These are phyloP conservation scores for Cystobasidiaceae sp. DNA, from an alignment of 1,284 basidiomycete genomes.

Conservation along the genomic window DNA sequence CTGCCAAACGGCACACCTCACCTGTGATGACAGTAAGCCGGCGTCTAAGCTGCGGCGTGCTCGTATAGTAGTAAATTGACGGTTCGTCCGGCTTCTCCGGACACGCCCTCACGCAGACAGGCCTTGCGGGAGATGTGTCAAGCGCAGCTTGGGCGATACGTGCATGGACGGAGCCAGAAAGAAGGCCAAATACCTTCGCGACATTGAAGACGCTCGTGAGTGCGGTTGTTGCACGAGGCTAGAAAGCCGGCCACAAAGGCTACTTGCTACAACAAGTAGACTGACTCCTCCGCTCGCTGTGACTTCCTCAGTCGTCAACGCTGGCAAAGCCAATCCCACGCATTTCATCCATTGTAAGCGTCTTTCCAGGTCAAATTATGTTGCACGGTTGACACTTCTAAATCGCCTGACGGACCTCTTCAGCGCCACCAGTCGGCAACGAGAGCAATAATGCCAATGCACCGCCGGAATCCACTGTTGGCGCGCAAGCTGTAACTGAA, in stretches of 20 bases:
- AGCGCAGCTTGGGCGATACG: slow-evolving; percentile 80
- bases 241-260: no score
- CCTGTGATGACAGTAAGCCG: slow-evolving; percentile 84
- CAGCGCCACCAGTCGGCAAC: neutral
- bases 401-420: neutral
- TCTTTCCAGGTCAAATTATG: no score
- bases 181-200: slow-evolving; percentile 93
- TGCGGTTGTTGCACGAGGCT: no score
- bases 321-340: slow-evolving; percentile 32
- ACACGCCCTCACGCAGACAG: slow-evolving; percentile 58
- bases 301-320: slow-evolving; percentile 34
- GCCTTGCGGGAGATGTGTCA: slow-evolving; percentile 89
- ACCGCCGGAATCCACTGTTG: neutral
- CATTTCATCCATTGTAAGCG: slow-evolving; percentile 20
- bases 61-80: neutral
- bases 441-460: neutral
- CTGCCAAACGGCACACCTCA: slow-evolving; percentile 90
- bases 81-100: no score
- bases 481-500: neutral
- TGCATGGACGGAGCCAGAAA: slow-evolving; percentile 94
- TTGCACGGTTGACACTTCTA: neutral
- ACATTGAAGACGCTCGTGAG: slow-evolving; percentile 64
- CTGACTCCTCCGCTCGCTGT: slow-evolving; percentile 32
- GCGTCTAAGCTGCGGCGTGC: slow-evolving; percentile 27
- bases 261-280: no score